Evolutionary conservation across 371 early-diverging fungal species (phyloP).

Genomic region (Rhizopus stolonifer): DNA sequence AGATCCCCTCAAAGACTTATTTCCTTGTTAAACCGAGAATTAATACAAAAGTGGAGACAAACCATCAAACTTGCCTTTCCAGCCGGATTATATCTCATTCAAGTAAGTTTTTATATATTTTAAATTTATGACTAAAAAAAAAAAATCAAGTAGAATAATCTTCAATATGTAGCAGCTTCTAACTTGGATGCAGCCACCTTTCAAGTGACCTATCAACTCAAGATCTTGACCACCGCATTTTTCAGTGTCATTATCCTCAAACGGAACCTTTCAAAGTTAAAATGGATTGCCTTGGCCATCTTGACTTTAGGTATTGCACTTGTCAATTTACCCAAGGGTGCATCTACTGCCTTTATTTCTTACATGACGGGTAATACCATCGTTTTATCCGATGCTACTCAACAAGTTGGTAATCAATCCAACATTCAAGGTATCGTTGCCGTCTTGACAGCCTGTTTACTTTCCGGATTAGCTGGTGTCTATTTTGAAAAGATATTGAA

Average conservation of each 20-base stretch:
- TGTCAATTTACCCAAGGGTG: conserved; percentile 64
- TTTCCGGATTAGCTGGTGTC: conserved; percentile 94
- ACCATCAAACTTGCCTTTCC: conserved; percentile 68
- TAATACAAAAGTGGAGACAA: conserved; percentile 28
- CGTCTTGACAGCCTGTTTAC: conserved; percentile 79
- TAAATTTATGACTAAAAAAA: background rate
- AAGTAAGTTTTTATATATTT: conserved; percentile 31
- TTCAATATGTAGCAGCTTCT: conserved; percentile 86
- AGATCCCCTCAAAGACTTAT: conserved; percentile 15
- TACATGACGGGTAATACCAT: conserved; percentile 5
- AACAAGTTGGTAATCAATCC: conserved; percentile 36
- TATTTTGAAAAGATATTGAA: conserved; percentile 96
- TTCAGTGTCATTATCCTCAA: conserved; percentile 81
- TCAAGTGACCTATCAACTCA: conserved; percentile 93
- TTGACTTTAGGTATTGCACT: conserved; percentile 83
- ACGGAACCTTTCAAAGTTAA: conserved; percentile 56
- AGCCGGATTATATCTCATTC: conserved; percentile 84
- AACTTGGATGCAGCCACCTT: conserved; percentile 89
- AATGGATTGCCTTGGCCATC: conserved; percentile 79
- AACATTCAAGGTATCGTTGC: conserved; percentile 52
- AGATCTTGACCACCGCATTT: conserved; percentile 91
- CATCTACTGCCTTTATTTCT: conserved; percentile 4
- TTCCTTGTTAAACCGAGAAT: conserved; percentile 18
- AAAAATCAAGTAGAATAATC: conserved; percentile 76
- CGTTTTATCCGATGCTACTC: background rate